Percentiles rank a stretch among this genome's conserved stretches.
phyloP scores from a whole-genome alignment of 768 basidiomycete genomes.

The Cyathus striatus region DNA sequence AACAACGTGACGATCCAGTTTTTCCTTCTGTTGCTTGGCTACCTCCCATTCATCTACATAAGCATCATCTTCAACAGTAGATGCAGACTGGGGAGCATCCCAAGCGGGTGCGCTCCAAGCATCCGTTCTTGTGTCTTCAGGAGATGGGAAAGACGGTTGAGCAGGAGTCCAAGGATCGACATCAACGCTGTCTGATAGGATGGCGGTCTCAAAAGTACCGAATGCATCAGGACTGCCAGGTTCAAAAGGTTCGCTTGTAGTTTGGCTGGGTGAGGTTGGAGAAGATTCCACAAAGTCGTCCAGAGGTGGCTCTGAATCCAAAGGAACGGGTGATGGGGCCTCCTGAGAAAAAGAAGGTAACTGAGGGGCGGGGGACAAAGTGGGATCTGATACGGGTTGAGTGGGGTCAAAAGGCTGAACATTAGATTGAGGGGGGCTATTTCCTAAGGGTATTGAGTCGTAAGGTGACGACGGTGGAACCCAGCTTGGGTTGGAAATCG shows the following conservation, averaged over 20 bases:
- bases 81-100: slow-evolving; percentile 19
- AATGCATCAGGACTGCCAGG: slow-evolving; percentile 49
- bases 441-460: slow-evolving; percentile 32
- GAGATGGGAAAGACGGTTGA: slow-evolving; percentile 13
- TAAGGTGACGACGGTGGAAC: slow-evolving; percentile 33
- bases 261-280: slow-evolving; percentile 6
- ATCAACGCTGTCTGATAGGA: slow-evolving; percentile 20
- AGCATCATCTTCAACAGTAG: slow-evolving; percentile 16
- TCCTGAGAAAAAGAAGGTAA: slow-evolving; percentile 1
- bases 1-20: slow-evolving; percentile 61
- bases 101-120: slow-evolving; percentile 39
- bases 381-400: background rate
- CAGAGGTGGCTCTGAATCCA: background rate
- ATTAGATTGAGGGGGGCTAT: slow-evolving; percentile 8
- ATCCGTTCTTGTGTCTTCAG: slow-evolving; percentile 16
- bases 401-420: slow-evolving; percentile 7
- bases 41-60: slow-evolving; percentile 63
- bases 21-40: slow-evolving; percentile 53
- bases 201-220: slow-evolving; percentile 53
- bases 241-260: slow-evolving; percentile 8
- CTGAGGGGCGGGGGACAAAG: slow-evolving; percentile 3
- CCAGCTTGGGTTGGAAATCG: slow-evolving; percentile 21
- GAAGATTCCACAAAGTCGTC: background rate
- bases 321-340: background rate
- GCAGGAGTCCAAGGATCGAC: slow-evolving; percentile 32